Evolutionary conservation across 129 eudicot species (phyloP).

Genomic region (Centaurea solstitialis): DNA sequence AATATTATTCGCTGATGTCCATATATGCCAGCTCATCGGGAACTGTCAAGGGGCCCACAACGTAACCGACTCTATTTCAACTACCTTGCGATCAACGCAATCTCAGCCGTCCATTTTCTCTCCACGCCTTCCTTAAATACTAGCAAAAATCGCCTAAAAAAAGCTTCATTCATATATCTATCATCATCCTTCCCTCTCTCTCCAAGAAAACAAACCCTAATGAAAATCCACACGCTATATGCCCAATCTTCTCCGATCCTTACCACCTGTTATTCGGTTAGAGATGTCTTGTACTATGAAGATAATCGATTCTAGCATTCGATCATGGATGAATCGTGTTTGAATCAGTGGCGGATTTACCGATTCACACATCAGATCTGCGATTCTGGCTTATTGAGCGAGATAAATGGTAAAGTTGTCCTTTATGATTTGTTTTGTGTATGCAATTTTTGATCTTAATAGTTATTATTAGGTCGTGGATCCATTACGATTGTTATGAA

Average conservation of each 20-base stretch:
- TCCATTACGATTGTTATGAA: neutral
- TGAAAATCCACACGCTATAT: neutral
- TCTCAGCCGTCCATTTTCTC: neutral
- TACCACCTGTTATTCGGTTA: neutral
- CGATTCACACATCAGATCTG: neutral
- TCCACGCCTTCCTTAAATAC: neutral
- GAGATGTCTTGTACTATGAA: neutral
- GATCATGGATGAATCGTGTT: neutral
- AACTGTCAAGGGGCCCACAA: neutral
- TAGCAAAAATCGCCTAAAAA: neutral
- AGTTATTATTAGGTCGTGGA: neutral
- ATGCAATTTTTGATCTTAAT: neutral
- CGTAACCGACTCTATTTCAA: neutral
- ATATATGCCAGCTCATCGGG: neutral
- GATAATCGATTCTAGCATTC: neutral
- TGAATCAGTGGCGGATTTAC: neutral
- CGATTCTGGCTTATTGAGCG: neutral
- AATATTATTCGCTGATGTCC: neutral
- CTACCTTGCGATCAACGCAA: neutral
- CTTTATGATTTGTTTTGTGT: neutral
- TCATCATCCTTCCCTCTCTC: neutral
- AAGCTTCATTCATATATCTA: no score
- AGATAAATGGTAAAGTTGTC: neutral
- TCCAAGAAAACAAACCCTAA: neutral
- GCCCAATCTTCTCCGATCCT: neutral